phyloP scores from a whole-genome alignment of 2,329 filamentous ascomycete species.

The Nigrospora osmanthi region DNA sequence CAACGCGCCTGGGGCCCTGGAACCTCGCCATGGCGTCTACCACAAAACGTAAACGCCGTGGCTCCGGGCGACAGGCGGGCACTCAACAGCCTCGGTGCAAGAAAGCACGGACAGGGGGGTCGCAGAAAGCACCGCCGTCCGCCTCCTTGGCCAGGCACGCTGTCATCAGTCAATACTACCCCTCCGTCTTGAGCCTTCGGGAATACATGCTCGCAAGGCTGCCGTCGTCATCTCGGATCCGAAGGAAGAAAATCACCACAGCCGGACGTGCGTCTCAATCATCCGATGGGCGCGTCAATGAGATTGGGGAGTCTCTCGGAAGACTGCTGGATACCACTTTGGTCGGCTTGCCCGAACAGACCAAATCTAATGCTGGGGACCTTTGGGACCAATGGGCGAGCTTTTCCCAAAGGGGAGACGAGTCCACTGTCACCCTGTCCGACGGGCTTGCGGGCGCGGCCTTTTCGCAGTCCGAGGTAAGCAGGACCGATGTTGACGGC shows the following conservation, averaged over 20 bases:
- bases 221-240: constrained; percentile 56
- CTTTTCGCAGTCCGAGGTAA: constrained; percentile 59
- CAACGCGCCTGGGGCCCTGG: too few species aligned
- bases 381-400: constrained; percentile 48
- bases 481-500: background rate
- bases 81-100: background rate
- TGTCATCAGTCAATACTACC: constrained; percentile 63
- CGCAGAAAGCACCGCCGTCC: background rate
- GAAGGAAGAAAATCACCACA: constrained; percentile 46
- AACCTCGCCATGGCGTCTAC: too few species aligned
- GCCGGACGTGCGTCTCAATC: constrained; percentile 25
- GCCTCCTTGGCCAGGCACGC: constrained; percentile 38
- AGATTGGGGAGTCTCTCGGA: constrained; percentile 36
- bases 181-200: constrained; percentile 57
- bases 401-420: constrained; percentile 56
- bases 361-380: constrained; percentile 21
- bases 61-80: background rate
- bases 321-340: constrained; percentile 62
- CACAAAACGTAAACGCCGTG: background rate
- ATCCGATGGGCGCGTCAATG: constrained; percentile 11
- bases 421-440: constrained; percentile 46
- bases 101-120: background rate
- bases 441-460: constrained; percentile 32
- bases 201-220: constrained; percentile 61
- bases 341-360: constrained; percentile 44